phyloP scores from a whole-genome alignment of 306 rosid genomes.

The Herpetospermum pedunculosum region DNA sequence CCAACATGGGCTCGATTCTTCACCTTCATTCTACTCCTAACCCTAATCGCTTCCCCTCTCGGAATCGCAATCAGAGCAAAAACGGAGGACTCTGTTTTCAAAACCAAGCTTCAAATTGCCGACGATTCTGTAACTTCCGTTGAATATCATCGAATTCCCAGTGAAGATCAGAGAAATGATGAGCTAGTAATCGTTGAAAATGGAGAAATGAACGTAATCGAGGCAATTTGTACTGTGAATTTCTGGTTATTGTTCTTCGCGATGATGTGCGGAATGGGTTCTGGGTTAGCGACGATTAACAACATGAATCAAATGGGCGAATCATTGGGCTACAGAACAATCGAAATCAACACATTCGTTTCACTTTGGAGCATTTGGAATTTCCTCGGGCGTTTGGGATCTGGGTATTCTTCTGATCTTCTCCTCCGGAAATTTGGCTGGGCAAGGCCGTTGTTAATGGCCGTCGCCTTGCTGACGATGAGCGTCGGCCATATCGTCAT shows the following conservation, averaged over 20 bases:
- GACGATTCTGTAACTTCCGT: conserved; percentile 9
- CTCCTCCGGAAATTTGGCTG: conserved; percentile 50
- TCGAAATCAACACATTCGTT: conserved; percentile 46
- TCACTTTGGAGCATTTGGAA: conserved; percentile 93
- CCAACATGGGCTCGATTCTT: conserved; percentile 28
- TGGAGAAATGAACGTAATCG: conserved; percentile 32
- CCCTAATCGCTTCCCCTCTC: conserved; percentile 42
- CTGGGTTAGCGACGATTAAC: conserved; percentile 63
- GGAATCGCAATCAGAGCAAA: conserved; percentile 55
- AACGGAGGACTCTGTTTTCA: conserved; percentile 18
- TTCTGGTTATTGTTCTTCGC: conserved; percentile 73
- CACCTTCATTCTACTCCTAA: conserved; percentile 30
- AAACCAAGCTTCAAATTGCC: background rate
- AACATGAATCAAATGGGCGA: conserved; percentile 77
- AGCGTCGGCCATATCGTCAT: conserved; percentile 50
- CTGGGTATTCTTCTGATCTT: conserved; percentile 60
- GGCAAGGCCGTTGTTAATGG: conserved; percentile 62
- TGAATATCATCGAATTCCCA: conserved; percentile 31
- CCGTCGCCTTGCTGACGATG: conserved; percentile 34
- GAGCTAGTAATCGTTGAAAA: conserved; percentile 10
- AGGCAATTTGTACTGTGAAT: conserved; percentile 41
- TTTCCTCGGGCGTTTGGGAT: conserved; percentile 81
- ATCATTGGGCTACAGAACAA: conserved; percentile 53
- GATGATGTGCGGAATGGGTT: conserved; percentile 73
- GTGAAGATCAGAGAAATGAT: conserved; percentile 7